A percentile compares a stretch with the other conserved stretches of the same genome.
Evolutionary conservation across 176 grass and related monocot species (phyloP).

Genomic region (Cenchrus purpureus): DNA sequence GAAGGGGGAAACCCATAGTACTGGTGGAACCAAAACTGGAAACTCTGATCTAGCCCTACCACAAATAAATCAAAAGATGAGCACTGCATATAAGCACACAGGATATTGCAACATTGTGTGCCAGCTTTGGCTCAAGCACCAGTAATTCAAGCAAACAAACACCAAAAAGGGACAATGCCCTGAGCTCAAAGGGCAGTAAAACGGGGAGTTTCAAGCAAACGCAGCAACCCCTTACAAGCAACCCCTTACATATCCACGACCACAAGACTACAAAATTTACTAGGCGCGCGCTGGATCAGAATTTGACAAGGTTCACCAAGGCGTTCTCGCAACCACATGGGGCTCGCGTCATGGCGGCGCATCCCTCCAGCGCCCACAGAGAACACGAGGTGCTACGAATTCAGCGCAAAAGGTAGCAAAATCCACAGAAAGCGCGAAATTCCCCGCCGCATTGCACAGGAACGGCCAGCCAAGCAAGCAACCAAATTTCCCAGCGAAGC

Average conservation of each 20-base stretch:
- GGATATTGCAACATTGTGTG: neutral
- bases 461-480: neutral
- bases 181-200: slow-evolving; percentile 7
- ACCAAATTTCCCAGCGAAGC: slow-evolving; percentile 12
- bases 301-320: neutral
- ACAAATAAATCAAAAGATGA: neutral
- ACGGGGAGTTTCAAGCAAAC: slow-evolving; percentile 15
- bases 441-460: slow-evolving; percentile 8
- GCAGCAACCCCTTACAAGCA: neutral
- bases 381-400: slow-evolving; percentile 9
- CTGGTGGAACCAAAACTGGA: neutral
- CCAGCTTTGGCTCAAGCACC: neutral
- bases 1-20: neutral
- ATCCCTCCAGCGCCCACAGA: neutral
- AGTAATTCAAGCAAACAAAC: neutral
- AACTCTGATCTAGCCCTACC: neutral
- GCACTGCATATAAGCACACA: neutral
- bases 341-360: neutral
- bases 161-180: neutral
- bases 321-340: slow-evolving; percentile 5
- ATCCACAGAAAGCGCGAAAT: neutral
- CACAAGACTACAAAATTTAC: neutral
- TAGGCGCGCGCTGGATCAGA: neutral
- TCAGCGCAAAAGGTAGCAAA: neutral
- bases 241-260: neutral